Evolutionary conservation across 495 filamentous ascomycete genomes (phyloP), one percentile per base, ranked within the genome.

Genomic region (Aspergillus biplanus): DNA sequence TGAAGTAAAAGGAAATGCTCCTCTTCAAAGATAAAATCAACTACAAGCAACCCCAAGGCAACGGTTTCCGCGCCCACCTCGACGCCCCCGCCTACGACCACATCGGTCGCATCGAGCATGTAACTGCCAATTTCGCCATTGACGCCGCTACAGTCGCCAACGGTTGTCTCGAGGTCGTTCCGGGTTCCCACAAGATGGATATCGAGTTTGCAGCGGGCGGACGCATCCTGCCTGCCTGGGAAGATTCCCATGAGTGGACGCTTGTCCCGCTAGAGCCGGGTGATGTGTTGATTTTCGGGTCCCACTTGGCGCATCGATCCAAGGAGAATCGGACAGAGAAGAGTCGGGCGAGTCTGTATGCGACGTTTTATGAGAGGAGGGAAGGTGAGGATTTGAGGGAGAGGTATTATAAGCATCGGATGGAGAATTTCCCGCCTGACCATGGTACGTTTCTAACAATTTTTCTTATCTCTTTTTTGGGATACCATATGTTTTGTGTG

Each of bases 21-120:
- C 72, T 81, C 9, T 81, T 81, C 72, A 80, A 80, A 61, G 77
- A 79, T 48, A 80, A 80, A 18, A 72, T 77, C 67, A 80, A 78
- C 67, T 77, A 78, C 63, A 78, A 78, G 55, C 71, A 74, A 47
- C 68, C 75, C 21, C 64, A 67, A 8, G 71, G 71, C 35, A 76
- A 77, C 39, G 77, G 76, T 13, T 81, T 78, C 68, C 61, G 70
- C 27, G 74, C 78, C 12, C 77, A 81, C 54, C 69, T 81, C 6
- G 78, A 81, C 59, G 76, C 76, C 18, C 72, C 74, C 2, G 78
- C 78, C 7, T 81, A 81, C 56, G 73, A 74, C 37, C 78, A 81
- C 59, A 78, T 80, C 57, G 75, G 74, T 13, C 65, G 72, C 31
- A 77, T 80, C 59, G 75, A 78, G 56, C 77, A 81, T 39, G 61